Base-by-base conservation (phyloP, 2,329 filamentous ascomycete genomes). In the Didymella segeticola region DNA sequence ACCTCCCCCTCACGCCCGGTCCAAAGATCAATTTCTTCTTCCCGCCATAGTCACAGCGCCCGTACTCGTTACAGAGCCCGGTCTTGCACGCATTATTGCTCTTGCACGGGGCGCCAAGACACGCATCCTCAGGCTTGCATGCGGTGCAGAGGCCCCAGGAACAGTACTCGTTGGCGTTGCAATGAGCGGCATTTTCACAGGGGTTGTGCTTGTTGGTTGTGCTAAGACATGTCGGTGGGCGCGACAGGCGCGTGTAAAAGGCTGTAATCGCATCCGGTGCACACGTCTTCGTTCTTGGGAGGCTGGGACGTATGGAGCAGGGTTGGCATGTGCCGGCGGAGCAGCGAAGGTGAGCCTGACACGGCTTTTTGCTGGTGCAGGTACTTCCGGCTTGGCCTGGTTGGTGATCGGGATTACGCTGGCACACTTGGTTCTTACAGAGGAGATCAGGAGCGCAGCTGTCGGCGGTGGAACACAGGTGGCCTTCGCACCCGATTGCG, bases 391-490 rank as follows among this genome's bases (percentile, higher is more conserved):
- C 33, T 25, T 63, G 60, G 3, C 71, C 71, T 0, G 68, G 71
- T 34, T 72, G 69, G 2, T 34, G 41, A 6, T 57, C 57, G 0
- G 37, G 10, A 26, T 63, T 64, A 4, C 19, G 37, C n/a, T 56
- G 54, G 57, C 71, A 73, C 23, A 73, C 45, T 47, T 57, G 66
- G 43, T 74, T 73, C 15, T 68, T 72, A 56, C 71, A 74, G 2
- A 71, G 22, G 0, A 73, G 61, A 11, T 61, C 36, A 0, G 70
- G 67, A 0, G 29, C 7, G 46, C 71, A 74, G 4, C 55, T 60
- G 36, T 74, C 71, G 2, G 64, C 48, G 1, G 62, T 53, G 53
- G 65, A 59, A 42, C 71, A 74, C 3, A 74, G 58, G 8, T 63
- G 64, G 26, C 71, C 70, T 17, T 54, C 53, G 45, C 71, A 73